Conservation (phyloP, 805 yeast species). For the Ogataea paradorogensis region DNA sequence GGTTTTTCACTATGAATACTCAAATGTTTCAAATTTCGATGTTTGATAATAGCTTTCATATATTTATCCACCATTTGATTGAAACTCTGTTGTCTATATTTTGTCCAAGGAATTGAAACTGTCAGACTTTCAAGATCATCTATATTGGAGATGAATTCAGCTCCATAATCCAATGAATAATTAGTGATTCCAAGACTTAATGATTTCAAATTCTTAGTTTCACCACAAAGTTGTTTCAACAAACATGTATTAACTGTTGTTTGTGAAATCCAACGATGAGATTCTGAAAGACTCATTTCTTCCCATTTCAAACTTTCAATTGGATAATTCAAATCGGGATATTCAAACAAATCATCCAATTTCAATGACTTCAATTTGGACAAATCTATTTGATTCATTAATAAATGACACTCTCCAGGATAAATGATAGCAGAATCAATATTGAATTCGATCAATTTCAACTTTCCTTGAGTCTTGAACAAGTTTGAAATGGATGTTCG, state of each 20-base stretch:
- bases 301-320: conserved; percentile 3
- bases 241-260: conserved; percentile 3
- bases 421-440: conserved; percentile 17
- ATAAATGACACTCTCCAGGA: conserved; percentile 13
- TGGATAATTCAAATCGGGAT: conserved; percentile 1
- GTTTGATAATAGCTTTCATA: background rate
- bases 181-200: conserved; percentile 23
- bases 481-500: conserved; percentile 1
- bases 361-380: conserved; percentile 15
- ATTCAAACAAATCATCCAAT: conserved; percentile 20
- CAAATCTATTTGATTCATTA: conserved; percentile 17
- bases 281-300: conserved; percentile 16
- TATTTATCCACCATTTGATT: background rate
- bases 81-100: conserved; percentile 6
- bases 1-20: background rate
- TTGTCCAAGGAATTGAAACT: conserved; percentile 15
- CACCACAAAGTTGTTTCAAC: conserved; percentile 11
- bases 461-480: background rate
- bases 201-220: conserved; percentile 12
- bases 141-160: conserved; percentile 11
- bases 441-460: conserved; percentile 16
- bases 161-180: conserved; percentile 6
- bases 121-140: conserved; percentile 17
- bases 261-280: conserved; percentile 11
- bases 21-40: background rate